A percentile compares a stretch with the other conserved stretches of the same genome.
These are phyloP conservation scores for Helianthus tuberosus DNA, from an alignment of 129 eudicot species.

Conservation along the genomic window DNA sequence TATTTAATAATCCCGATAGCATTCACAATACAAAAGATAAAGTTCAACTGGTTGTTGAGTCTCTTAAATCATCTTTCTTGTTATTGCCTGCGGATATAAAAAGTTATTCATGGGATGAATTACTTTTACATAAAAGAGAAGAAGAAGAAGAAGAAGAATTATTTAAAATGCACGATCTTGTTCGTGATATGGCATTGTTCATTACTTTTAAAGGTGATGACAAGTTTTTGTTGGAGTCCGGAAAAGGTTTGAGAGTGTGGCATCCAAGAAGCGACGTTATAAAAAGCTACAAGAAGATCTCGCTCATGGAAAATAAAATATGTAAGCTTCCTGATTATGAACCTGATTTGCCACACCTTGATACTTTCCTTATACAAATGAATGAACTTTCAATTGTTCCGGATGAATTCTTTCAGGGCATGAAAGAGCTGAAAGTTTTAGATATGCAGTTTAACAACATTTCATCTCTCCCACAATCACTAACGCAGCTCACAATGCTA, in stretches of 20 bases:
- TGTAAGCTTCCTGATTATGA: conserved; percentile 2
- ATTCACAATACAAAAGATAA: conserved; percentile 9
- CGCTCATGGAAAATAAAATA: conserved; percentile 4
- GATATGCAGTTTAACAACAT: neutral
- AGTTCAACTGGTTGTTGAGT: conserved; percentile 6
- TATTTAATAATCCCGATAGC: neutral
- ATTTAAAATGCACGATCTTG: conserved; percentile 15
- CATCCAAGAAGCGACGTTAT: neutral
- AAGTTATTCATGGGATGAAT: no score
- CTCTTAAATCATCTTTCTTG: conserved; percentile 10
- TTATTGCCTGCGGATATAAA: neutral
- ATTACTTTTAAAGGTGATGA: neutral
- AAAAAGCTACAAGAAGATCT: conserved; percentile 17
- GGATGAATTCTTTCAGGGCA: neutral
- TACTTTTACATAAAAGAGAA: no score
- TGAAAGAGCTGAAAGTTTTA: conserved; percentile 22
- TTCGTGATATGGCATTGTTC: conserved; percentile 21
- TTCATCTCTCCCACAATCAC: conserved; percentile 10
- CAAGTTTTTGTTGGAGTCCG: neutral
- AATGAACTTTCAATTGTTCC: neutral
- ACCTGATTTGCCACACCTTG: neutral
- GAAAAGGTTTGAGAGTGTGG: conserved; percentile 16
- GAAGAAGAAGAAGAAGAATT: no score
- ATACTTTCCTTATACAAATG: neutral
- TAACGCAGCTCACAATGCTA: conserved; percentile 10